These are phyloP conservation scores for Coemansia sp. DNA, from an alignment of 192 early-diverging fungal species.

Conservation along the genomic window DNA sequence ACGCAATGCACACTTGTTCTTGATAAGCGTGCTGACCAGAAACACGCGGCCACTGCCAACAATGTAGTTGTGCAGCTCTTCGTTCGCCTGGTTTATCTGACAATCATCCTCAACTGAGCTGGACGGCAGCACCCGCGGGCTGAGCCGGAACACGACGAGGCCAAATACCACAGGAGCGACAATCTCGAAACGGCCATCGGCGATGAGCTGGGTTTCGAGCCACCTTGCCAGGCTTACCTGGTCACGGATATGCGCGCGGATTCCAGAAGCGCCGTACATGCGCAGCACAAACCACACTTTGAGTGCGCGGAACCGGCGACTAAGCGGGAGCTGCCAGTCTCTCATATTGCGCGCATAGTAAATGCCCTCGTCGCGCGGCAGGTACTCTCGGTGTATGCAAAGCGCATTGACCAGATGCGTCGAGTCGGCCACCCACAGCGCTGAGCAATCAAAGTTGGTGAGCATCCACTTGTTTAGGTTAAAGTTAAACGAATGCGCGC, in stretches of 20 bases:
- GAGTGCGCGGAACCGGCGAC: slow-evolving; percentile 59
- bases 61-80: slow-evolving; percentile 19
- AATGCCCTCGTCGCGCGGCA: slow-evolving; percentile 39
- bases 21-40: slow-evolving; percentile 36
- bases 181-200: slow-evolving; percentile 51
- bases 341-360: slow-evolving; percentile 53
- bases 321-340: slow-evolving; percentile 62
- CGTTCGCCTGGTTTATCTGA: slow-evolving; percentile 31
- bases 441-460: slow-evolving; percentile 67
- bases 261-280: slow-evolving; percentile 54
- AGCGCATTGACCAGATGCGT: slow-evolving; percentile 53
- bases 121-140: too few relatives aligned
- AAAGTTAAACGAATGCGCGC: slow-evolving; percentile 60
- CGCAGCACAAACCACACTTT: slow-evolving; percentile 67
- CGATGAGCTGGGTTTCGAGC: slow-evolving; percentile 35
- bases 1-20: slow-evolving; percentile 28
- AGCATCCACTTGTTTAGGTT: slow-evolving; percentile 68
- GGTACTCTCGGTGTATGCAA: slow-evolving; percentile 54
- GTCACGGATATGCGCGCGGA: slow-evolving; percentile 56
- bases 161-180: slow-evolving; percentile 44
- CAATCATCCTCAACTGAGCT: not conserved
- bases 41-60: slow-evolving; percentile 40
- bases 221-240: slow-evolving; percentile 27
- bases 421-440: slow-evolving; percentile 57
- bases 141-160: slow-evolving; percentile 52